These are phyloP conservation scores for Betula pendula DNA, from an alignment of 306 rosid species.

Conservation along the genomic window DNA sequence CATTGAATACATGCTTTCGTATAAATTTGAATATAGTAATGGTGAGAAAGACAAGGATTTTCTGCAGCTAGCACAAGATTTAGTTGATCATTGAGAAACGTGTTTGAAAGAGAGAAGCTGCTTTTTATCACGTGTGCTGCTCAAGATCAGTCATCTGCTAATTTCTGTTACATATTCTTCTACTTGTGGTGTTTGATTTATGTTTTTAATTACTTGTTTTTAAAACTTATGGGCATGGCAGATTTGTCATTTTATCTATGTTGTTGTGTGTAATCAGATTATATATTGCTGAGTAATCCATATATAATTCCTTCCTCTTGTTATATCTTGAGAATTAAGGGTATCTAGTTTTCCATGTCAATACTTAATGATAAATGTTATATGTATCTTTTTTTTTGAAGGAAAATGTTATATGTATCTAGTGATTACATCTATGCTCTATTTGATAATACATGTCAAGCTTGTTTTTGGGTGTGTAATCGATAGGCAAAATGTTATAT, in stretches of 20 bases:
- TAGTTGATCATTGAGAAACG: background rate
- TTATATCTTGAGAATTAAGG: background rate
- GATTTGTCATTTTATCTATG: background rate
- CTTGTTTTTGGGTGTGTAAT: no score
- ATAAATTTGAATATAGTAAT: conserved; percentile 32
- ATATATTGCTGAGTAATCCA: background rate
- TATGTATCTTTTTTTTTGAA: background rate
- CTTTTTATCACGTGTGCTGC: background rate
- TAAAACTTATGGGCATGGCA: background rate
- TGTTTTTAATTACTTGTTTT: background rate
- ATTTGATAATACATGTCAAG: no score
- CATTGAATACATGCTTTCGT: conserved; percentile 3
- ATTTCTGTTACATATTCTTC: background rate
- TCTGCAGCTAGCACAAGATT: no score
- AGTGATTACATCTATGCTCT: no score
- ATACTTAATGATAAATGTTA: background rate
- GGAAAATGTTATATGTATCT: background rate
- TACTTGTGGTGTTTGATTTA: background rate
- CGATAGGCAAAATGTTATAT: no score
- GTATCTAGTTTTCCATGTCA: background rate
- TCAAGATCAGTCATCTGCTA: background rate
- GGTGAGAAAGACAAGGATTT: background rate
- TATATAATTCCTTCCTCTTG: background rate
- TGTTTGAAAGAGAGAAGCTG: background rate
- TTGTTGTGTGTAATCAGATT: background rate